Base-by-base conservation (phyloP, 2,329 filamentous ascomycete genomes). In the Fusarium sp. region DNA sequence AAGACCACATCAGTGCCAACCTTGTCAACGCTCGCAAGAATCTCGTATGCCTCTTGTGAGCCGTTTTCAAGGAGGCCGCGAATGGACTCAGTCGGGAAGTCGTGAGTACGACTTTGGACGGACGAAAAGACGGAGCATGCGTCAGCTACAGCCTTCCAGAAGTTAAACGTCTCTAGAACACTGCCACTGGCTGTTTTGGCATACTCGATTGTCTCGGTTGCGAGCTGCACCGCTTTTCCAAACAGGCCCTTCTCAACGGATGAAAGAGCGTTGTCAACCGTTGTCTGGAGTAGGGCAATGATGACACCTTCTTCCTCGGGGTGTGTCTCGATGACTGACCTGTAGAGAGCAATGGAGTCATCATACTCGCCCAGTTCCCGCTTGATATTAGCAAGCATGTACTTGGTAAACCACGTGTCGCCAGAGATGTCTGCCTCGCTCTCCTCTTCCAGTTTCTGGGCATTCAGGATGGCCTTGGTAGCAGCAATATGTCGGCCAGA, bases 381-480 rank as follows among this genome's bases (percentile, higher is more conserved):
- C 75, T 93, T 92, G 51, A 99, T 91, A 70, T 99, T 98, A 36
- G 92, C 93, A 58, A 98, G 85, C 89, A 99, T 96, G 75, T 97
- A 97, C 72, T 92, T 92, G 7, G 93, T 93, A 74, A 97, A 99
- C 95, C 95, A 99, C 9, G 86, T 90, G 67, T 96, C 91, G 0
- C 85, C 87, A 2, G 76, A 73, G 1, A 73, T 84, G 76, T 71
- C 83, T 72, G n/a, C 81, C 75, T 73, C 67, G 0, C 84, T 75
- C 1, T 83, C 81, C 26, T 85, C 81, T 61, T 94, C 91, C 5
- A 97, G 82, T 50, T 85, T 85, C 72, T 94, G 89, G 0, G 94
- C 95, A 71, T 96, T 91, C 31, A 91, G 81, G 66, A 98, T 95
- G 1, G 95, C 93, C 72, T 95, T 94, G 4, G 91, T 92, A 0